phyloP scores from a whole-genome alignment of 441 rosid species.

The Adansonia madagascariensis region DNA sequence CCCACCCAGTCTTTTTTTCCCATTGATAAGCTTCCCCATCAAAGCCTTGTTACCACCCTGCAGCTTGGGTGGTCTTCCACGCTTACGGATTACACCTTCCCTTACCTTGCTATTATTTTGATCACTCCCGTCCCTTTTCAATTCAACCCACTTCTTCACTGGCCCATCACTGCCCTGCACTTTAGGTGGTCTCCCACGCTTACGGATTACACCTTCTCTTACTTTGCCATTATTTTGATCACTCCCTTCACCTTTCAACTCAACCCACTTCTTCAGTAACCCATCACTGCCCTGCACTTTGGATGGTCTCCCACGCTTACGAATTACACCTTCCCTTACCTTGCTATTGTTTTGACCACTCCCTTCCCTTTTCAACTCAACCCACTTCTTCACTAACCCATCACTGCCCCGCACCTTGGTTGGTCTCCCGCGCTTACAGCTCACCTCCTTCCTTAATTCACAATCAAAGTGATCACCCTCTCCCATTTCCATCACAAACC shows the following conservation, averaged over 20 bases:
- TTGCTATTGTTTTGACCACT: constrained; percentile 22
- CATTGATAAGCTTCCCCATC: neutral
- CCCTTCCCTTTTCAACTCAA: constrained; percentile 25
- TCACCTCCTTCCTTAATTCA: constrained; percentile 9
- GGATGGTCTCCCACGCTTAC: constrained; percentile 42
- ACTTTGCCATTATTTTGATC: constrained; percentile 22
- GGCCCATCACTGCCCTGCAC: constrained; percentile 23
- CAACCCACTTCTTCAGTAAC: constrained; percentile 20
- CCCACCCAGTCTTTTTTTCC: constrained; percentile 21
- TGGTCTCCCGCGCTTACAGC: constrained; percentile 40
- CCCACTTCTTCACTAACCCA: constrained; percentile 22
- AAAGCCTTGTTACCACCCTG: neutral
- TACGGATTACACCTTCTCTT: constrained; percentile 19
- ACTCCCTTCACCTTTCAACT: constrained; percentile 24
- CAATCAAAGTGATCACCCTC: constrained; percentile 28
- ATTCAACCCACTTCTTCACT: constrained; percentile 23
- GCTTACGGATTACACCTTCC: constrained; percentile 18
- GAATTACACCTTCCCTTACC: constrained; percentile 13
- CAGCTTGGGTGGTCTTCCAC: constrained; percentile 27
- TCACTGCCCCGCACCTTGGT: constrained; percentile 24
- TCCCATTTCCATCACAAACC: constrained; percentile 27
- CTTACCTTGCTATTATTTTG: constrained; percentile 20
- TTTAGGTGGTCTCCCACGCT: constrained; percentile 42
- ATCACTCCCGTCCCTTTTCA: constrained; percentile 24
- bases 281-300: constrained; percentile 26